Evolutionary conservation across 768 basidiomycete genomes (phyloP), one percentile per base, ranked within the genome.

Genomic region (Phlebiopsis gigantea): DNA sequence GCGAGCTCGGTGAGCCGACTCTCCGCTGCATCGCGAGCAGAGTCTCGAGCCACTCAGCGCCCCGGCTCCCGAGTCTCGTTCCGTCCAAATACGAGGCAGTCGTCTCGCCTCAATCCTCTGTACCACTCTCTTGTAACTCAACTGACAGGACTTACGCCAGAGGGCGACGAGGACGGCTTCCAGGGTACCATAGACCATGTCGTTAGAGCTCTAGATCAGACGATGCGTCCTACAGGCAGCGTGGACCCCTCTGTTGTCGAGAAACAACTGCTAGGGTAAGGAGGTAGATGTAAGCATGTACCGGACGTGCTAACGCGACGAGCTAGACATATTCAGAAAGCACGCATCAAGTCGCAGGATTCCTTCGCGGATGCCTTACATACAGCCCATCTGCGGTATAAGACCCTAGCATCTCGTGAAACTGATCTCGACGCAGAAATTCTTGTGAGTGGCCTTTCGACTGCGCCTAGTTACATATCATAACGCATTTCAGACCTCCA

Each of bases 341-440:
- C 87, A 14, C 81, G 81, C 39, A 78, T 93, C 55, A 82, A 85
- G 58, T 82, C 82, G 12, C 74, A 79, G 48, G 84, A 91, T 63
- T 66, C 62, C 14, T 74, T 88, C 3, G 85, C 82, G 14, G 74
- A 79, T 26, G 88, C 87, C 0, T 66, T 92, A 14, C 72, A 82
- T 55, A 70, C 71, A n/a, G 75, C 79, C 0, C 84, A 82, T 59
- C 57, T 63, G 29, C 73, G 71, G 52, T 72, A 90, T 19, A 85
- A 82, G 63, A 59, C 66, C n/a, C 75, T 77, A 28, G 71, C 80
- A 4, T 71, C 72, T 74, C 77, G 34, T 17, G 54, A 31, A 42
- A 76, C 71, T 24, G 86, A 88, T 65, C 70, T 90, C 22, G 88
- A 90, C 63, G 73, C 81, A 34, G 81, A 80, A 42, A 82, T 90